These are phyloP conservation scores for Pythium apleroticum DNA, from an alignment of 352 stramenopile species.

Conservation along the genomic window DNA sequence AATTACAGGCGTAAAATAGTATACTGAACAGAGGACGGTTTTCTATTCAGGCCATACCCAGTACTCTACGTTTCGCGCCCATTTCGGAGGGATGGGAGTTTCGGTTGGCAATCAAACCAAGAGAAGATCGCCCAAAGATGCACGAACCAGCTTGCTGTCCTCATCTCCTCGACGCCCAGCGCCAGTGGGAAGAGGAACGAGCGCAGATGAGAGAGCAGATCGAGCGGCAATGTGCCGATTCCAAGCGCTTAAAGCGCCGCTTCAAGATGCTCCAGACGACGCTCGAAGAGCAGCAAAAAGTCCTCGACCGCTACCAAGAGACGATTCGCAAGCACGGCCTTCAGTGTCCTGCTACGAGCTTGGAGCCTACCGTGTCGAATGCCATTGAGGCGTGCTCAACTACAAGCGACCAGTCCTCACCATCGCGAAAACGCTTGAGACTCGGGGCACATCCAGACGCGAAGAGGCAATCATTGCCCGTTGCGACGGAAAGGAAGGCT, in stretches of 20 bases:
- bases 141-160: background rate
- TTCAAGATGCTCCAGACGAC: conserved; percentile 68
- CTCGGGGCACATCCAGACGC: background rate
- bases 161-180: background rate
- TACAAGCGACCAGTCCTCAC: background rate
- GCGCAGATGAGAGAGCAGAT: conserved; percentile 47
- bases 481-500: background rate
- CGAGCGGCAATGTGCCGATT: conserved; percentile 39
- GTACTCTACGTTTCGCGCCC: background rate
- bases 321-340: conserved; percentile 25
- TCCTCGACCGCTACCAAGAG: conserved; percentile 70
- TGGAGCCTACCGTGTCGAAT: background rate
- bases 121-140: background rate
- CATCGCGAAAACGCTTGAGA: background rate
- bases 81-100: background rate
- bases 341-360: background rate
- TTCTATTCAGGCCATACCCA: background rate
- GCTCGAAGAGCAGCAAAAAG: conserved; percentile 63
- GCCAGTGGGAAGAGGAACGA: conserved; percentile 49
- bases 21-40: background rate
- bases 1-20: background rate
- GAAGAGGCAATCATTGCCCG: background rate
- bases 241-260: conserved; percentile 39
- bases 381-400: background rate
- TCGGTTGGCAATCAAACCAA: background rate